A percentile compares a stretch with the other conserved stretches of the same genome.
These are phyloP conservation scores for Penicillium corylophilum DNA, from an alignment of 2,329 filamentous ascomycete genomes.

Conservation along the genomic window DNA sequence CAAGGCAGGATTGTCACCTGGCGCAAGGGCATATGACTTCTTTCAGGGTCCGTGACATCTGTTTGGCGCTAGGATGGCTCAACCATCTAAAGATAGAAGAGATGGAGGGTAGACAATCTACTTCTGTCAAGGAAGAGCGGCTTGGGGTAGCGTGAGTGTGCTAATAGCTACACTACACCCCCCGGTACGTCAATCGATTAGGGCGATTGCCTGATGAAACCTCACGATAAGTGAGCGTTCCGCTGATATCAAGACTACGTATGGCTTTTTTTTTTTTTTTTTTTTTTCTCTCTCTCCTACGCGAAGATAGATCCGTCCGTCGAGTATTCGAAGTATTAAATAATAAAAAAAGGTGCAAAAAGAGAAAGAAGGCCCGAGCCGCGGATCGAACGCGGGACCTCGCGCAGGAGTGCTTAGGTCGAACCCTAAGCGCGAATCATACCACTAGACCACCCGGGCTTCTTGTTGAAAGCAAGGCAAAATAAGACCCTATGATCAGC, in stretches of 20 bases:
- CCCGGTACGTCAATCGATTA: no score
- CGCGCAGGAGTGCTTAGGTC: conserved; percentile 25
- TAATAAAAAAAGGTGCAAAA: background rate
- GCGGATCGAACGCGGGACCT: conserved; percentile 20
- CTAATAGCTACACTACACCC: background rate
- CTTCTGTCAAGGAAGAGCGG: background rate
- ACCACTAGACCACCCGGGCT: conserved; percentile 26
- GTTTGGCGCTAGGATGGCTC: background rate
- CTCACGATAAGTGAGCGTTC: background rate
- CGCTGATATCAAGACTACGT: no score
- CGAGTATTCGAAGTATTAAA: no score
- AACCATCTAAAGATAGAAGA: background rate
- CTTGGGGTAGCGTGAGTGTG: background rate
- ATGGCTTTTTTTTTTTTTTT: no score
- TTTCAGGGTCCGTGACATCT: background rate
- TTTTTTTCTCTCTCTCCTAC: no score
- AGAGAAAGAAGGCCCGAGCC: background rate
- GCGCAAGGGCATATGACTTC: background rate
- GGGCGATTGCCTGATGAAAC: background rate
- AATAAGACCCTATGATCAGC: background rate
- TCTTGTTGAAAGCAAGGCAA: background rate
- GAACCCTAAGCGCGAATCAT: conserved; percentile 24
- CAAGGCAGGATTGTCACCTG: background rate
- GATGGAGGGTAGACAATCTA: background rate
- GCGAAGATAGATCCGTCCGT: no score